Evolutionary conservation across 495 filamentous ascomycete genomes (phyloP).

Genomic region (Astrocystis sublimbata): DNA sequence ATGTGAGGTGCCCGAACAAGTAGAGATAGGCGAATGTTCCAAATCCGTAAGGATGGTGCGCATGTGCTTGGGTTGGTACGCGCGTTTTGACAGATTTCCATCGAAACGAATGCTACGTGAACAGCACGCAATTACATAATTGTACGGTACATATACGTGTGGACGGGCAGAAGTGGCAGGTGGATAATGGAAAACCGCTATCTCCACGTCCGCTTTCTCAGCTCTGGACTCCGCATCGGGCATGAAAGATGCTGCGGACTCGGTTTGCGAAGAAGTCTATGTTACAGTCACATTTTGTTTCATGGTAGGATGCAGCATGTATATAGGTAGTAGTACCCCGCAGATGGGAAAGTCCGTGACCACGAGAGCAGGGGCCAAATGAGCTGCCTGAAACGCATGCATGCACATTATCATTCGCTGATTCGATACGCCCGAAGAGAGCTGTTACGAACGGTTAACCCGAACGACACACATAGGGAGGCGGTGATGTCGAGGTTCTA

Average conservation of each 20-base stretch:
- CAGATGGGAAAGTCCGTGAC: neutral
- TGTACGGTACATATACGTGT: neutral
- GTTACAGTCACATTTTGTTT: neutral
- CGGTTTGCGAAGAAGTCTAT: neutral
- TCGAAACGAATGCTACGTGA: neutral
- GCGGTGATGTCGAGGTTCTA: neutral
- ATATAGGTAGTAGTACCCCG: slow-evolving; percentile 4
- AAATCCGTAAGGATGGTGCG: neutral
- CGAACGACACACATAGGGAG: too few relatives aligned
- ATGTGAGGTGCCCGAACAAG: neutral
- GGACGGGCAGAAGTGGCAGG: neutral
- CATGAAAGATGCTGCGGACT: neutral
- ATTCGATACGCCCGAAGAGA: neutral
- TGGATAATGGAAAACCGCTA: neutral
- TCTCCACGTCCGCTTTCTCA: neutral
- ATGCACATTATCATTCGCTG: neutral
- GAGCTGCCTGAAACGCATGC: neutral
- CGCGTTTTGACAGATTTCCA: neutral
- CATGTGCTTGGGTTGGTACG: neutral
- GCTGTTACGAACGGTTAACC: neutral
- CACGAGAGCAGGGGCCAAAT: neutral
- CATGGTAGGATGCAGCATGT: neutral
- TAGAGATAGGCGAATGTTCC: neutral
- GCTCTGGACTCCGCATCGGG: neutral
- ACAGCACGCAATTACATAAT: neutral